phyloP scores from a whole-genome alignment of 176 grass and related monocot species.

The Zea luxurians region DNA sequence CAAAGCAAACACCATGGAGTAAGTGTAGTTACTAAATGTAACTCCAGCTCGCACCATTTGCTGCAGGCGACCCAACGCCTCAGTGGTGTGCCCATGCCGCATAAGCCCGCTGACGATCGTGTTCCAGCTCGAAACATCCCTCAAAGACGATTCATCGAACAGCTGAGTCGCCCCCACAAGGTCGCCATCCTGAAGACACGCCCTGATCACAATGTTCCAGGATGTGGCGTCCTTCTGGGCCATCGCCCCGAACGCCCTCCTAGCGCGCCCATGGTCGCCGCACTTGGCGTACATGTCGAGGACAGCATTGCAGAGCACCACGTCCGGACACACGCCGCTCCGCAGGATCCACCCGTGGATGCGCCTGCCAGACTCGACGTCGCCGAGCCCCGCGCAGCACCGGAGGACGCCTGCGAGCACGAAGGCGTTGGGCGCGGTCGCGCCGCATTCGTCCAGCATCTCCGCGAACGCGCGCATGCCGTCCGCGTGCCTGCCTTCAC shows the following conservation, averaged over 20 bases:
- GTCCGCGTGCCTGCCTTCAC: conserved; percentile 16
- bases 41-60: conserved; percentile 45
- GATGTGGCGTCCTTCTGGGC: conserved; percentile 37
- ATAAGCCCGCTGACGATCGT: conserved; percentile 58
- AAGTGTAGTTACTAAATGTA: conserved; percentile 51
- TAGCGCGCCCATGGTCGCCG: background rate
- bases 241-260: conserved; percentile 41
- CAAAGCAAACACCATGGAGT: conserved; percentile 54
- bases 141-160: conserved; percentile 43
- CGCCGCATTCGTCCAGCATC: conserved; percentile 30
- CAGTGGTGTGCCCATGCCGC: conserved; percentile 16
- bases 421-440: conserved; percentile 39
- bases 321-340: conserved; percentile 39
- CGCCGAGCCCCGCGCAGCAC: conserved; percentile 44
- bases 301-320: conserved; percentile 53
- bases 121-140: conserved; percentile 63
- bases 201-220: conserved; percentile 56
- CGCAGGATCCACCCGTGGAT: conserved; percentile 69
- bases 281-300: conserved; percentile 65
- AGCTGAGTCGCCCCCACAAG: conserved; percentile 36
- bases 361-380: conserved; percentile 35
- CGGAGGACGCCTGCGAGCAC: conserved; percentile 59
- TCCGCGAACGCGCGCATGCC: conserved; percentile 40
- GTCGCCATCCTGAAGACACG: conserved; percentile 46
- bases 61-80: conserved; percentile 39